Evolutionary conservation across 176 grass and related monocot genomes (phyloP).

Genomic region (Panicum miliaceum): DNA sequence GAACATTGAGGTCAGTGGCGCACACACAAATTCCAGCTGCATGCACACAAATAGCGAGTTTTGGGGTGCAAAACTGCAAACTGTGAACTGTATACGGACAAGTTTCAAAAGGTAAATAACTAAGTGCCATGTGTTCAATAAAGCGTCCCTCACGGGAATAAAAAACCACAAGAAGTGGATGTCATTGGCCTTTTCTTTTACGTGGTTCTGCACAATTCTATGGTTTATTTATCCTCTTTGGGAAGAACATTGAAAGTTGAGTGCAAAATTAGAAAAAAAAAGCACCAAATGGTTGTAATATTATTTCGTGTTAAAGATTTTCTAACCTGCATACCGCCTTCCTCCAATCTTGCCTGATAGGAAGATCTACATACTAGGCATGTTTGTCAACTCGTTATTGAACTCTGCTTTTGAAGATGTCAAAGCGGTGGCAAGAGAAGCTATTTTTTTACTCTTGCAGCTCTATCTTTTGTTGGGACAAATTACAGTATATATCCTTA

Average conservation of each 20-base stretch:
- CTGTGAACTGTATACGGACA: neutral
- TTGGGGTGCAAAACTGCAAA: no score
- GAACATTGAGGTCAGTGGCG: no score
- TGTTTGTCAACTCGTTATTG: constrained; percentile 71
- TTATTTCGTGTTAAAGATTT: neutral
- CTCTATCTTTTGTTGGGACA: constrained; percentile 57
- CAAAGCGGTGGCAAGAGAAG: constrained; percentile 78
- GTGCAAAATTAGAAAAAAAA: no score
- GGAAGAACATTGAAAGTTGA: neutral
- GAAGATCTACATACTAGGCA: constrained; percentile 48
- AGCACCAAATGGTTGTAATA: neutral
- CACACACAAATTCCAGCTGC: neutral
- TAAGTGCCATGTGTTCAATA: constrained; percentile 1
- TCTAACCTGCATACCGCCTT: constrained; percentile 61
- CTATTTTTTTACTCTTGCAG: constrained; percentile 60
- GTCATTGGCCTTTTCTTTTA: constrained; percentile 70
- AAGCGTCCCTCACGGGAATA: constrained; percentile 68
- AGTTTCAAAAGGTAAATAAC: neutral
- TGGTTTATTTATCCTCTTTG: constrained; percentile 67
- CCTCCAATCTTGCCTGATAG: constrained; percentile 31
- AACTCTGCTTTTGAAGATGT: constrained; percentile 63
- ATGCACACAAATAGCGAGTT: neutral
- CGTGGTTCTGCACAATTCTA: constrained; percentile 72
- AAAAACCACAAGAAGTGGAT: constrained; percentile 79
- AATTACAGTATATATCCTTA: constrained; percentile 32